Base-by-base conservation (phyloP, 2,329 filamentous ascomycete species). In the Fusarium palustre region DNA sequence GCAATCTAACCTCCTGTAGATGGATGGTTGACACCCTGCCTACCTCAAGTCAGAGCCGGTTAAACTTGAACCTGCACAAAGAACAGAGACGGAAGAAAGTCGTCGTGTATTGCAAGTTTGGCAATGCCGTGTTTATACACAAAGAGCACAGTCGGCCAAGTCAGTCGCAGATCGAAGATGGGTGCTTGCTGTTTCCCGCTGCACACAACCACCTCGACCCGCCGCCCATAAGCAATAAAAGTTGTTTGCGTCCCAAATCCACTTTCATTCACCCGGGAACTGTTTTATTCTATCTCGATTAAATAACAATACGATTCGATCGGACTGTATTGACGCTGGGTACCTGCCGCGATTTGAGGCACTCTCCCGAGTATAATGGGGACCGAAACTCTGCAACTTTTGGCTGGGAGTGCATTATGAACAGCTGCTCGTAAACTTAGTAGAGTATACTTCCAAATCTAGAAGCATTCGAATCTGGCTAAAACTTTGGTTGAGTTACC, bases 181-280 rank as follows among this genome's bases (percentile, higher is more conserved):
- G 68, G 53, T 66, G 48, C 63, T 58, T 71, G 64, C 68, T 64
- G 68, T 62, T 66, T 69, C 55, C 66, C 55, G 64, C 64, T 69
- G 59, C 64, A 69, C 45, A 66, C 54, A 55, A 50, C 57, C 68
- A 68, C 42, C 28, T 41, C 30, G 42, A 57, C 47, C 59, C 66
- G 52, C 41, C 38, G 48, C 53, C 62, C 18, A 15, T 57, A 24
- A 45, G 31, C 61, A 31, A 50, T 48, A 9, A 36, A 45, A 20
- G 39, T 47, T 55, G 53, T 62, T 66, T 66, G 60, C n/a, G 22
- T 22, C 22, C 16, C 20, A 50, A 28, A 3, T 50, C 41, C 41
- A 52, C 33, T 5, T 41, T 55, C 33, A 10, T 41, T 24, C 24
- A 5, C 33, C 18, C 16, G 7, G 20, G 28, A n/a, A 2, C n/a